Evolutionary conservation across 2,329 filamentous ascomycete species (phyloP).

Genomic region (Aspergillus sp.): DNA sequence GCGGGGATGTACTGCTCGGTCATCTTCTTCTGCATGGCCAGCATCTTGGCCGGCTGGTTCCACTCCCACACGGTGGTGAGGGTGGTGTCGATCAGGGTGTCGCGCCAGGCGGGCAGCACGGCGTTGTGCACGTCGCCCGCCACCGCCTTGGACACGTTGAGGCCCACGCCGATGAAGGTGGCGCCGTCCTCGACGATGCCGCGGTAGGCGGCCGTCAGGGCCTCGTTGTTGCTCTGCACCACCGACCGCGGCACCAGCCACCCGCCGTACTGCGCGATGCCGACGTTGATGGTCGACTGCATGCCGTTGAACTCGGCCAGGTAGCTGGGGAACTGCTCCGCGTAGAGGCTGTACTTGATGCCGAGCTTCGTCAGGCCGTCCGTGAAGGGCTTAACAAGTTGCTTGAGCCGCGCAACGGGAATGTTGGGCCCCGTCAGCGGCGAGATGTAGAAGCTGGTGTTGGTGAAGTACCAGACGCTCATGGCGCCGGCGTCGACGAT

Average conservation of each 20-base stretch:
- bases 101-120: constrained; percentile 43
- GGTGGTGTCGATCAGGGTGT: constrained; percentile 41
- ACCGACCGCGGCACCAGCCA: constrained; percentile 37
- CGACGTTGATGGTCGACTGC: constrained; percentile 30
- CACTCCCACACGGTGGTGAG: constrained; percentile 40
- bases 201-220: constrained; percentile 31
- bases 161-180: constrained; percentile 35
- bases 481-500: constrained; percentile 53
- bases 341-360: constrained; percentile 31
- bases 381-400: constrained; percentile 49
- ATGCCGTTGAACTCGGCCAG: constrained; percentile 32
- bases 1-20: constrained; percentile 39
- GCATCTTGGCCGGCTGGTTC: constrained; percentile 31
- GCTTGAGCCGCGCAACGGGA: constrained; percentile 41
- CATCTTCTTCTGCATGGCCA: constrained; percentile 36
- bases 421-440: constrained; percentile 51
- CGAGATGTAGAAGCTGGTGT: constrained; percentile 48
- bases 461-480: constrained; percentile 52
- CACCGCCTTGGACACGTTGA: constrained; percentile 38
- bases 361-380: constrained; percentile 36
- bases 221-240: constrained; percentile 29
- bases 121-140: constrained; percentile 43
- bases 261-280: constrained; percentile 39
- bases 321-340: constrained; percentile 31
- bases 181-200: constrained; percentile 34